phyloP scores from a whole-genome alignment of 176 grass and related monocot species.

The Phoenix dactylifera region DNA sequence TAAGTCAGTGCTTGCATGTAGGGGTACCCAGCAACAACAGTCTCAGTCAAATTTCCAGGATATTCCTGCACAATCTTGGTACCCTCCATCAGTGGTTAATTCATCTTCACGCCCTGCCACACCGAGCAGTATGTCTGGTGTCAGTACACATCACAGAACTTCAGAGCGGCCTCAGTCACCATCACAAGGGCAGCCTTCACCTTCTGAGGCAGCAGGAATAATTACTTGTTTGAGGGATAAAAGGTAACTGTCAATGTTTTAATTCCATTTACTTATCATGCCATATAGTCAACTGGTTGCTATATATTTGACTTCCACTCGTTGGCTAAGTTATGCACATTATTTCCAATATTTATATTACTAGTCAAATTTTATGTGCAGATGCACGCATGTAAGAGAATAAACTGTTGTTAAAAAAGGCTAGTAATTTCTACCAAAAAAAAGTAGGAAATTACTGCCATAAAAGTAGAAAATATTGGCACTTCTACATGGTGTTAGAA shows the following conservation, averaged over 20 bases:
- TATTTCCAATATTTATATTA: no score
- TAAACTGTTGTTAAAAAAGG: no score
- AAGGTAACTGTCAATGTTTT: constrained; percentile 31
- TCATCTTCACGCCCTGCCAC: constrained; percentile 59
- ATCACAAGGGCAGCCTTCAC: constrained; percentile 56
- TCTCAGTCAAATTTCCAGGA: constrained; percentile 56
- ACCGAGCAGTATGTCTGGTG: constrained; percentile 34
- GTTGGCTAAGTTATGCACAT: no score
- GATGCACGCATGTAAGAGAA: no score
- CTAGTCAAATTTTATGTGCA: no score
- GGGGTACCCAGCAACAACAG: constrained; percentile 47
- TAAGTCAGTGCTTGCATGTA: constrained; percentile 27
- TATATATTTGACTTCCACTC: not conserved
- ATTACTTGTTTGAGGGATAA: constrained; percentile 81
- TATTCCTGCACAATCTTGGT: constrained; percentile 63
- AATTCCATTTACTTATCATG: not conserved
- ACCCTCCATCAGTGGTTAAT: constrained; percentile 46
- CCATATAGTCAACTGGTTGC: not conserved
- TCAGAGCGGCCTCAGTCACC: constrained; percentile 43
- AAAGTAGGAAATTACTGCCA: no score
- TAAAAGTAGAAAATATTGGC: no score
- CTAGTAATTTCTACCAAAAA: no score
- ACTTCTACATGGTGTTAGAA: no score
- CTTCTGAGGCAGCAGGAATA: constrained; percentile 71
- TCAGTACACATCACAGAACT: constrained; percentile 44